Conservation (phyloP, 139 green algal species). For the Edaphochlamys debaryana region DNA sequence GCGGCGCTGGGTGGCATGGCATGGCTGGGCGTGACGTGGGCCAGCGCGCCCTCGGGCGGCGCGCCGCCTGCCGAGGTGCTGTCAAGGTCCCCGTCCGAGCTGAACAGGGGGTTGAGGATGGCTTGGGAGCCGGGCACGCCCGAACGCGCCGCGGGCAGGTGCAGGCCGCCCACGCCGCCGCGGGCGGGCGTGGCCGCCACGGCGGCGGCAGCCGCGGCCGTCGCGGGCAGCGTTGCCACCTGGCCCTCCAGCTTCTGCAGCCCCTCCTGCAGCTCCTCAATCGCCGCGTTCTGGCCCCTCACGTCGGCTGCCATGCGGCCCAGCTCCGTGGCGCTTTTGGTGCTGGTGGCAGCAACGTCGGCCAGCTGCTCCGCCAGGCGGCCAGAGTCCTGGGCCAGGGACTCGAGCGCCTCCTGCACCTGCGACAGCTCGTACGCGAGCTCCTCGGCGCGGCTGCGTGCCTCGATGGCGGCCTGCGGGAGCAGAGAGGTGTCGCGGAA, state of each 20-base stretch:
- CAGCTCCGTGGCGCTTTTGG: neutral
- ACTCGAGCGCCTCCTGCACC: slow-evolving; percentile 23
- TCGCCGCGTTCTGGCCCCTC: neutral
- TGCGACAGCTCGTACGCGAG: slow-evolving; percentile 31
- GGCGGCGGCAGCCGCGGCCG: neutral
- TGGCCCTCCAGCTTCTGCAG: slow-evolving; percentile 1
- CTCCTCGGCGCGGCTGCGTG: slow-evolving; percentile 17
- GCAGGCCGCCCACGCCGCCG: neutral
- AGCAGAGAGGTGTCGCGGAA: too few relatives aligned
- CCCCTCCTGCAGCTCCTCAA: neutral
- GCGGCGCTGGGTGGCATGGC: neutral
- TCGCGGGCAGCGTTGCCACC: neutral
- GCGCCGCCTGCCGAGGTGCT: neutral
- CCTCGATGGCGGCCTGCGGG: slow-evolving; percentile 14
- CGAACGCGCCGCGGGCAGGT: too few relatives aligned
- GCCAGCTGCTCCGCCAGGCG: slow-evolving; percentile 35
- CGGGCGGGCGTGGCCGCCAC: neutral
- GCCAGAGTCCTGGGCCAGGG: slow-evolving; percentile 4
- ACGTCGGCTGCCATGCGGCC: neutral
- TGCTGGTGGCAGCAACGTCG: neutral
- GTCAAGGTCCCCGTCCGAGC: neutral
- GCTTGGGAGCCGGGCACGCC: neutral
- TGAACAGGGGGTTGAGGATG: slow-evolving; percentile 35
- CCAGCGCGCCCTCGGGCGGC: too few relatives aligned
- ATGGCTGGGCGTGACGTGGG: too few relatives aligned